These are phyloP conservation scores for Haematococcus lacustris DNA, from an alignment of 139 green algal species.

Conservation along the genomic window DNA sequence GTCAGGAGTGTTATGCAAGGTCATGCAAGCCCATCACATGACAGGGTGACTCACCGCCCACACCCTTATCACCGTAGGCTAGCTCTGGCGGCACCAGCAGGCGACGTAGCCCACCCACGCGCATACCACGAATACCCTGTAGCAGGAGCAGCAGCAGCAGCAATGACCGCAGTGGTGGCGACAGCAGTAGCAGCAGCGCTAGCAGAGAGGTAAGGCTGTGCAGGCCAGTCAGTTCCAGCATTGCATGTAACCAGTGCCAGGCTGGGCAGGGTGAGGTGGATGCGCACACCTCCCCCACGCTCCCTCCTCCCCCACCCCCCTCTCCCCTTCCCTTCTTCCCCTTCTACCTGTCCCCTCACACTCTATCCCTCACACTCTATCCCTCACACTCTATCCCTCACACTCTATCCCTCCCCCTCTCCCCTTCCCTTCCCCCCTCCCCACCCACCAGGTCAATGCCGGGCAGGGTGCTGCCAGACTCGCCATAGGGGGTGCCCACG, in stretches of 20 bases:
- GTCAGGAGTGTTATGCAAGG: neutral
- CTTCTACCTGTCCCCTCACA: too few species aligned
- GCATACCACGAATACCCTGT: slow-evolving; percentile 75
- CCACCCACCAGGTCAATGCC: slow-evolving; percentile 66
- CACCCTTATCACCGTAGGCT: slow-evolving; percentile 58
- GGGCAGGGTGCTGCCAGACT: slow-evolving; percentile 52
- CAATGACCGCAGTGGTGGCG: too few species aligned
- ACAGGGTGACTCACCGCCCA: slow-evolving; percentile 26
- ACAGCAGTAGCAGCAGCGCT: too few species aligned
- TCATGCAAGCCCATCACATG: neutral
- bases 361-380: too few species aligned
- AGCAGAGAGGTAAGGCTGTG: too few species aligned
- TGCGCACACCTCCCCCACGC: too few species aligned
- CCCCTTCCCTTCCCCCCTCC: neutral
- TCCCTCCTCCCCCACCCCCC: too few species aligned
- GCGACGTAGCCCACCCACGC: slow-evolving; percentile 61
- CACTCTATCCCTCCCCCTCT: neutral
- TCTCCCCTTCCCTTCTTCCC: too few species aligned
- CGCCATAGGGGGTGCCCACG: slow-evolving; percentile 48
- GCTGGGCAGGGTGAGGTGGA: too few species aligned
- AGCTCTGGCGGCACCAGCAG: slow-evolving; percentile 73
- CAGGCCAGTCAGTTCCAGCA: too few species aligned
- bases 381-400: too few species aligned
- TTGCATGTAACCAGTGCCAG: too few species aligned
- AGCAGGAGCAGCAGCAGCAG: neutral